Evolutionary conservation across 805 yeast genomes (phyloP), one percentile per base, ranked within the genome.

Genomic region (Ogataea philodendri): DNA sequence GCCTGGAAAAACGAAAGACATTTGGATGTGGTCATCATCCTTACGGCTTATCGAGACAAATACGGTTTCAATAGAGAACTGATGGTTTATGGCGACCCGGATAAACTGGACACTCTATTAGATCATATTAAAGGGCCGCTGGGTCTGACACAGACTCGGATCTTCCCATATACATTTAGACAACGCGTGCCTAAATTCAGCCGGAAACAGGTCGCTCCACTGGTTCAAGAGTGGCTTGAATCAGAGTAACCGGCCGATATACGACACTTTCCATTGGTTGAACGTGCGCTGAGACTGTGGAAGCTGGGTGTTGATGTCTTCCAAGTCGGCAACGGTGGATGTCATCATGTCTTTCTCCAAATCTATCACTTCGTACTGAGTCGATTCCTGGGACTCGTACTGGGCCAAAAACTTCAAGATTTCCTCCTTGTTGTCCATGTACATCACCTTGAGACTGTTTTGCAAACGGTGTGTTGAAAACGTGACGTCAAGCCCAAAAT

Each of bases 171-270:
- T 10, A 15, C 31, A 20, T 36, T 36, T 22, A 20, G 13, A 16
- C 69, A 67, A 44, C 43, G 35, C 5, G 77, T 82, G 41, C 50
- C 70, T 9, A 56, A 62, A 6, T 89, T 90, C 1, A 83, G 93
- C 22, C 71, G 97, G 50, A 89, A 89, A 55, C 94, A 84, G 55
- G 85, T 88, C 9, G 95, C 85, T 4, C 97, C 97, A 1, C 53
- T 66, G 9, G 36, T 73, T 21, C 47, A 51, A 20, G 26, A 38
- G 9, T 51, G 31, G 30, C 24, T 36, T 8, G 16, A 26, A 16
- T 26, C 36, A 8, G 19, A 9, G 8, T 14, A 34, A 46, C 24
- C 17, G 19, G 8, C 39, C 49, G 23, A 62, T 29, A 41, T 54
- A 60, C 18, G 59, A 46, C 13, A 53, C 43, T 5, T 46, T 52